Percentiles rank a stretch among this genome's conserved stretches.
Evolutionary conservation across 306 rosid species (phyloP).

Genomic region (Elaeagnus macrophylla): DNA sequence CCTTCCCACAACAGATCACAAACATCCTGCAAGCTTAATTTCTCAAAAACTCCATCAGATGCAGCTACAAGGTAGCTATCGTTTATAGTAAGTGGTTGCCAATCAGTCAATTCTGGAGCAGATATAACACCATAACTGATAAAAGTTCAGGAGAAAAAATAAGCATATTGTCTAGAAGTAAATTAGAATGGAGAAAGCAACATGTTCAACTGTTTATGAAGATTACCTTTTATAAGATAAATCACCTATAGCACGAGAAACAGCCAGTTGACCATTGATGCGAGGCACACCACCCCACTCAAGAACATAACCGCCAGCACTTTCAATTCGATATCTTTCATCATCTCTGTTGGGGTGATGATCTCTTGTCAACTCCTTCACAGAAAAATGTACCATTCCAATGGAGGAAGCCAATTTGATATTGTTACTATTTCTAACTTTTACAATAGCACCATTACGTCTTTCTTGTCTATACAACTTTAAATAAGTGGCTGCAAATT

Average conservation of each 20-base stretch:
- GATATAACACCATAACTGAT: constrained; percentile 84
- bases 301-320: constrained; percentile 86
- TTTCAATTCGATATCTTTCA: constrained; percentile 82
- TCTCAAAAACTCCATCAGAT: constrained; percentile 95
- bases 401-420: constrained; percentile 40
- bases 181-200: neutral
- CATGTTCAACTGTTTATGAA: constrained; percentile 7
- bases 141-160: constrained; percentile 22
- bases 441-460: constrained; percentile 47
- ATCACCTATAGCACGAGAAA: constrained; percentile 86
- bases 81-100: constrained; percentile 69
- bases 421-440: constrained; percentile 40
- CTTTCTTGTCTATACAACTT: constrained; percentile 64
- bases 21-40: constrained; percentile 69
- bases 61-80: constrained; percentile 94
- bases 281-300: constrained; percentile 85
- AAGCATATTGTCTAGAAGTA: neutral
- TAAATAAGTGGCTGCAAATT: constrained; percentile 55
- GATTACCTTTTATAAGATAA: constrained; percentile 68
- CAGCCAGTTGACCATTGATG: constrained; percentile 84
- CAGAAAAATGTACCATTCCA: constrained; percentile 56
- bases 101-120: constrained; percentile 87
- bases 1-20: constrained; percentile 90
- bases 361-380: constrained; percentile 85
- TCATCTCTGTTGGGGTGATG: constrained; percentile 92